These are phyloP conservation scores for Nakazawaea ambrosiae DNA, from an alignment of 805 yeast species.

Conservation along the genomic window DNA sequence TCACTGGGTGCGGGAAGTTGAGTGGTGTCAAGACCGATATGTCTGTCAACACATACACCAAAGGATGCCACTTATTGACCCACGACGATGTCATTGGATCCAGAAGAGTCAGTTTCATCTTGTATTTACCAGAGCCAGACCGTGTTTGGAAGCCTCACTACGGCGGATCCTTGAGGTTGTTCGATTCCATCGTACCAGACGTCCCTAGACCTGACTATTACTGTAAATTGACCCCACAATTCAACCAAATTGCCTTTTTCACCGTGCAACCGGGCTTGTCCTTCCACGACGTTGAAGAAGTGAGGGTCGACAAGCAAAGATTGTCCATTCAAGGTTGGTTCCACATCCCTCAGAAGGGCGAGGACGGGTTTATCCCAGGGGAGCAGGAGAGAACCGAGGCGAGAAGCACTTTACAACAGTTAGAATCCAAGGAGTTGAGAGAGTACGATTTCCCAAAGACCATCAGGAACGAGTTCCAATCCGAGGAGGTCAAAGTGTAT, in stretches of 20 bases:
- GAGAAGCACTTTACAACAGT: slow-evolving; percentile 67
- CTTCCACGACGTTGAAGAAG: slow-evolving; percentile 98
- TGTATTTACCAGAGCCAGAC: slow-evolving; percentile 91
- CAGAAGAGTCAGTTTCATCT: slow-evolving; percentile 84
- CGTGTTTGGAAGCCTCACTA: slow-evolving; percentile 82
- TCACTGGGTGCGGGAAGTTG: slow-evolving; percentile 83
- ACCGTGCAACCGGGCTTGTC: slow-evolving; percentile 94
- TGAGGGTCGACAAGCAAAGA: slow-evolving; percentile 82
- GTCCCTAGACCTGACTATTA: slow-evolving; percentile 79
- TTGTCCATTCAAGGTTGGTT: slow-evolving; percentile 98
- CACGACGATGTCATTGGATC: slow-evolving; percentile 98
- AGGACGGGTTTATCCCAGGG: slow-evolving; percentile 74
- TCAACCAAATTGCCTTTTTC: slow-evolving; percentile 94
- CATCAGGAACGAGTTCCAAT: slow-evolving; percentile 16
- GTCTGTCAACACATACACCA: slow-evolving; percentile 84
- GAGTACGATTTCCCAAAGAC: slow-evolving; percentile 80
- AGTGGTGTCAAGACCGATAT: slow-evolving; percentile 91
- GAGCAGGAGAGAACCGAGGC: slow-evolving; percentile 78
- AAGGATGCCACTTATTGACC: slow-evolving; percentile 88
- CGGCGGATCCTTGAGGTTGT: slow-evolving; percentile 89
- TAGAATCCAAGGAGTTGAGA: slow-evolving; percentile 68
- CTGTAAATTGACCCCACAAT: slow-evolving; percentile 76
- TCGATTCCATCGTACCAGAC: slow-evolving; percentile 80
- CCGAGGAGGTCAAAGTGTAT: slow-evolving; percentile 29
- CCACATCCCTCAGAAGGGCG: slow-evolving; percentile 93